These are phyloP conservation scores for Trametes sanguinea DNA, from an alignment of 768 basidiomycete species.

Conservation along the genomic window DNA sequence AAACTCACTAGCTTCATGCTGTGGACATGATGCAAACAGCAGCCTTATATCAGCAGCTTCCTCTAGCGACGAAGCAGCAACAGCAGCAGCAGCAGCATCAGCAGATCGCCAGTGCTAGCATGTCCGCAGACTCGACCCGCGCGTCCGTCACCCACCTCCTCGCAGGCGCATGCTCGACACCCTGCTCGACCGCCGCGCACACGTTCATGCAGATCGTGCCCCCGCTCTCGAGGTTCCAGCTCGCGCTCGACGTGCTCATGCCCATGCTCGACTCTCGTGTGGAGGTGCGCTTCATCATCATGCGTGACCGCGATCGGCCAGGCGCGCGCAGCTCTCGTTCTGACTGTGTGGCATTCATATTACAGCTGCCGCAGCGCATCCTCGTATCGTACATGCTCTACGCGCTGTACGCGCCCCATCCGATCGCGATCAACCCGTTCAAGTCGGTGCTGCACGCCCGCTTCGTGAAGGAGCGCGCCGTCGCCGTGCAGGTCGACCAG, in stretches of 20 bases:
- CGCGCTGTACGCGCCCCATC: conserved; percentile 78
- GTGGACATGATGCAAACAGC: conserved; percentile 33
- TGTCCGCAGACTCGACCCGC: conserved; percentile 49
- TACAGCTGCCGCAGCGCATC: conserved; percentile 70
- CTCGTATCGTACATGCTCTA: conserved; percentile 79
- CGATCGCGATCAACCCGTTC: conserved; percentile 81
- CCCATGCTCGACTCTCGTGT: conserved; percentile 62
- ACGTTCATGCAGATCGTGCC: conserved; percentile 77
- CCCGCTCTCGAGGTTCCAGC: conserved; percentile 76
- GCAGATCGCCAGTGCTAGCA: background rate
- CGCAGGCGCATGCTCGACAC: conserved; percentile 62
- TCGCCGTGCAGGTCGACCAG: conserved; percentile 53
- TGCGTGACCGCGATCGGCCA: conserved; percentile 16
- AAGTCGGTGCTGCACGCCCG: conserved; percentile 69
- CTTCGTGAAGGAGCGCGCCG: conserved; percentile 67
- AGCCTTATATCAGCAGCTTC: conserved; percentile 35
- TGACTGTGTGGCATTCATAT: background rate
- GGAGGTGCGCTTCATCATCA: conserved; percentile 44
- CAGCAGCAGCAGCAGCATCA: no score
- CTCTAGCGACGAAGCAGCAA: conserved; percentile 29
- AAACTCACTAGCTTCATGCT: conserved; percentile 14
- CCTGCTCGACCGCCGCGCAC: conserved; percentile 76
- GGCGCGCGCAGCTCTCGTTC: background rate
- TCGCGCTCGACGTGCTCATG: conserved; percentile 80
- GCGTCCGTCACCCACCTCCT: conserved; percentile 71